A percentile compares a stretch with the other conserved stretches of the same genome.
These are phyloP conservation scores for Microsporum audouinii DNA, from an alignment of 2,329 filamentous ascomycete species.

Conservation along the genomic window DNA sequence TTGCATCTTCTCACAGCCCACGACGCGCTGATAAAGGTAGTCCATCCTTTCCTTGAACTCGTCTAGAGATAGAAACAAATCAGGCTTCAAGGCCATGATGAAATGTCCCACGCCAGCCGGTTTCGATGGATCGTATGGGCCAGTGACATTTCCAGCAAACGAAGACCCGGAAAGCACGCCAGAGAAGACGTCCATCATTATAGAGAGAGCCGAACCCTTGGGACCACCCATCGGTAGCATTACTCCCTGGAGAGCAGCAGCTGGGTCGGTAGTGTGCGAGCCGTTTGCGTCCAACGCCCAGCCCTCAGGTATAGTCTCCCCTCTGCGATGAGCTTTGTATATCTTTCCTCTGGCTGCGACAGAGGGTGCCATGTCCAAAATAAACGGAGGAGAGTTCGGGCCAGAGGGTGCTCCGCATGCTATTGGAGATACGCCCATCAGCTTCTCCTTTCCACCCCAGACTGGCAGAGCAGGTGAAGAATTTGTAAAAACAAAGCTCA, in stretches of 20 bases:
- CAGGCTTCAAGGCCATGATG: slow-evolving; percentile 58
- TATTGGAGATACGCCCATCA: slow-evolving; percentile 64
- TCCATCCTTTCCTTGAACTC: slow-evolving; percentile 55
- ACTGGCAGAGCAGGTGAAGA: slow-evolving; percentile 60
- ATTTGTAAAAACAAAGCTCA: slow-evolving; percentile 61
- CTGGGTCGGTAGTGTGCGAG: slow-evolving; percentile 58
- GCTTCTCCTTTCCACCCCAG: slow-evolving; percentile 56
- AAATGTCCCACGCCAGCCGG: slow-evolving; percentile 65
- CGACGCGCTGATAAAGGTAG: slow-evolving; percentile 45
- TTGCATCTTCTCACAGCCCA: slow-evolving; percentile 41
- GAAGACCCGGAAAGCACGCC: slow-evolving; percentile 64
- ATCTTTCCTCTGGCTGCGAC: slow-evolving; percentile 38
- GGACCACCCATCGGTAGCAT: slow-evolving; percentile 82
- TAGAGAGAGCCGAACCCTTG: slow-evolving; percentile 62
- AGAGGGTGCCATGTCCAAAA: slow-evolving; percentile 38
- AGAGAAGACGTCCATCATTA: slow-evolving; percentile 88
- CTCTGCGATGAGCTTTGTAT: slow-evolving; percentile 34
- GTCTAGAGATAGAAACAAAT: slow-evolving; percentile 59
- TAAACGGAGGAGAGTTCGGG: slow-evolving; percentile 46
- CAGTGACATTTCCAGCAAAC: slow-evolving; percentile 65
- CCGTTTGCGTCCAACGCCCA: slow-evolving; percentile 69
- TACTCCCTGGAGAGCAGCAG: slow-evolving; percentile 58
- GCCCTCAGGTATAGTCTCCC: slow-evolving; percentile 36
- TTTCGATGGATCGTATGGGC: slow-evolving; percentile 60
- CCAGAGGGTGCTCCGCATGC: slow-evolving; percentile 62